Evolutionary conservation across 352 stramenopile species (phyloP), one percentile per base, ranked within the genome.

Genomic region (Globisporangium paroecandrum): DNA sequence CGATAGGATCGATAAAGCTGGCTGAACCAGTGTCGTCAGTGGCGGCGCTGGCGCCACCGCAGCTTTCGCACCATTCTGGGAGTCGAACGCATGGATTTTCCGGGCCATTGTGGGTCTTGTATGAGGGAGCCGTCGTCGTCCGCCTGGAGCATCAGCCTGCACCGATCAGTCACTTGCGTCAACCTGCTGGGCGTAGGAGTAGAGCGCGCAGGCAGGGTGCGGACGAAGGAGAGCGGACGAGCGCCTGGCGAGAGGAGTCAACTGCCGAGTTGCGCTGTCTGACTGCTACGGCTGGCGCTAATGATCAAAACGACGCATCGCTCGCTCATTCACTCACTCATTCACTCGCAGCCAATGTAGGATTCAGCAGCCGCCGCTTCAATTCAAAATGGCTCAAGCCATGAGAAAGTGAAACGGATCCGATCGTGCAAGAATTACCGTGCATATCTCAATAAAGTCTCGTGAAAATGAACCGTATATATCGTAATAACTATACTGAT

Each of bases 11-110:
- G 56, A 66, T 34, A 55, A 47, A 20, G 46, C 27, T 29, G 8
- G 46, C 20, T 27, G 64, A 27, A 10, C 13, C 1, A 25, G 25
- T 24, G 22, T 38, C 10, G 7, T 38, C 10, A 15, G 29, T 15
- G 32, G 49, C 32, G 36, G 8, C 46, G 59, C 20, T 29, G 24
- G 9, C 20, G 38, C n/a, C 38, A 46, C 38, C 9, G 59, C 8
- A 8, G 57, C 66, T 34, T 66, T 64, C 7, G 41, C 32, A 2
- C 22, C 47, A 12, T 49, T 57, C 53, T 53, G 53, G 24, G 63
- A 24, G 12, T 68, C 63, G 27, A 68, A 62, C 34, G 53, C 64
- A 47, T 65, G 66, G 43, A 72, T 55, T 43, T 73, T 75, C 36
- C 55, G 15, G 4, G 46, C 46, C 66, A 72, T 73, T 49, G 41